phyloP scores from a whole-genome alignment of 2,329 filamentous ascomycete genomes.

The Arthrobotrys pseudoclavata region DNA sequence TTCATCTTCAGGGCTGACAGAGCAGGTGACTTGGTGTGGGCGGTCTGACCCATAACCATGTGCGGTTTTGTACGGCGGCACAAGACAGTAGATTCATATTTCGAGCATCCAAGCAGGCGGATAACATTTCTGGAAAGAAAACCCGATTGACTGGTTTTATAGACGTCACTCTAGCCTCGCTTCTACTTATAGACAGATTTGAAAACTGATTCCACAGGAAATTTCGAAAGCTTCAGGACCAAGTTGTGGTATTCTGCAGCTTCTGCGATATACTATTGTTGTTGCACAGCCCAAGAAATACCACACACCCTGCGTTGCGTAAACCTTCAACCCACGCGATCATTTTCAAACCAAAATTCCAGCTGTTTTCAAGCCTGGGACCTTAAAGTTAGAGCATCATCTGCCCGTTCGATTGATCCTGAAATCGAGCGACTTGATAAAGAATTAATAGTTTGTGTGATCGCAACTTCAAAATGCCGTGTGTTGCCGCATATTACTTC shows the following conservation, averaged over 20 bases:
- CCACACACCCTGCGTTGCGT: background rate
- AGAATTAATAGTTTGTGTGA: background rate
- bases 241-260: too few species aligned
- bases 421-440: background rate
- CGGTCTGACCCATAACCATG: conserved; percentile 23
- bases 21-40: conserved; percentile 32
- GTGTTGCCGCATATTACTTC: background rate
- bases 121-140: background rate
- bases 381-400: background rate
- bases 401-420: conserved; percentile 8
- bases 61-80: conserved; percentile 20
- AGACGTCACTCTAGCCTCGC: too few species aligned
- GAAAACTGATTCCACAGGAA: too few species aligned
- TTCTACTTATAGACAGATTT: too few species aligned
- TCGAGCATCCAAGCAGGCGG: too few species aligned
- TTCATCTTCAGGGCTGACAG: background rate
- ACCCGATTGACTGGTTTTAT: too few species aligned
- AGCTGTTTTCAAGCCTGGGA: background rate
- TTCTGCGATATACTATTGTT: too few species aligned
- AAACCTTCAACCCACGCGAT: background rate
- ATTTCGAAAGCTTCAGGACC: too few species aligned
- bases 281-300: background rate
- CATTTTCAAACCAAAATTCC: conserved; percentile 1
- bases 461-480: background rate
- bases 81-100: too few species aligned